Base-by-base conservation (phyloP, 306 rosid genomes). In the Dryas alaskensis region DNA sequence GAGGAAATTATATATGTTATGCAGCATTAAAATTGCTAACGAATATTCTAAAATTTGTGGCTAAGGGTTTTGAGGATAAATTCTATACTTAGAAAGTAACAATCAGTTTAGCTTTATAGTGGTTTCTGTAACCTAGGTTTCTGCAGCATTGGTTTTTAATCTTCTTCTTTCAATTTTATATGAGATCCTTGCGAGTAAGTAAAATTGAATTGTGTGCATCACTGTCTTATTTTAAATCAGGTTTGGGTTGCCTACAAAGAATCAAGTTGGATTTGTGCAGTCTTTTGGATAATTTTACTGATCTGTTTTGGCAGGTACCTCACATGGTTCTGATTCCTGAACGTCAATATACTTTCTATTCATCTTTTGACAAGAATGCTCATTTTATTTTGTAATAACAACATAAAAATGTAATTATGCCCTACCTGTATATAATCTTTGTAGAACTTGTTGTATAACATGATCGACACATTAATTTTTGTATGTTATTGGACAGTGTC, bases 201-300 rank as follows among this genome's bases (percentile, higher is more conserved):
- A 68, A 8, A 4, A 37, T 31, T 69, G 3, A 8, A 16, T 51
- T 10, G 4, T 52, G 47, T 59, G 13, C 17, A 10, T 31, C 3
- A 3, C 50, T 67, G 65, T 59, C 17, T 77, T 62, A 55, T 19
- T n/a, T 74, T 80, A 79, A 82, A 62, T 60, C 87, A 93, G 98
- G 92, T 86, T 47, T 93, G 98, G 98, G 87, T 93, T 48, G 83
- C 82, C 64, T 91, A 93, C 83, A 91, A 88, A 81, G 96, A 89
- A 83, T 83, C 87, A 62, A 78, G 84, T 19, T 91, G 90, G 91
- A 67, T 86, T 75, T 74, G 43, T 54, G 87, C 90, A 27, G 74
- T 83, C 72, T 12, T 85, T 7, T 93, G 98, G 96, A 87, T 89
- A 76, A 48, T 85, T 70, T 82, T 89, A 4, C 70, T 89, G 86